A percentile compares a stretch with the other conserved stretches of the same genome.
Evolutionary conservation across 1,284 basidiomycete genomes (phyloP).

Genomic region (Ustilago hordei): DNA sequence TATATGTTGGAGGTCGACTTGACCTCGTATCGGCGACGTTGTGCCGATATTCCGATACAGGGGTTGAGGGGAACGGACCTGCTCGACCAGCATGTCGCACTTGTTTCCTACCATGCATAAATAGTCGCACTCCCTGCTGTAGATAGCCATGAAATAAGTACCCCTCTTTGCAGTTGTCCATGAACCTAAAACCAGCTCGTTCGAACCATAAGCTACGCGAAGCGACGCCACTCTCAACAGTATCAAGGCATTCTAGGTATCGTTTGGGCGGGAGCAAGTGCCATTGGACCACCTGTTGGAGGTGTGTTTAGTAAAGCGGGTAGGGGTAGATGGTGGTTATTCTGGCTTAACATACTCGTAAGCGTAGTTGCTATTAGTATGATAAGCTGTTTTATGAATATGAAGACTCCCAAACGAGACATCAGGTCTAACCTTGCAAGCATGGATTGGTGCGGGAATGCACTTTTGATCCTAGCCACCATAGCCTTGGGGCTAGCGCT

Average conservation of each 20-base stretch:
- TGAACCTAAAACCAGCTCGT: too few relatives aligned
- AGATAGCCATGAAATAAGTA: too few relatives aligned
- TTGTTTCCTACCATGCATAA: too few relatives aligned
- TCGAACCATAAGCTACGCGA: too few relatives aligned
- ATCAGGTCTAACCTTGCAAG: conserved; percentile 27
- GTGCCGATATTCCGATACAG: too few relatives aligned
- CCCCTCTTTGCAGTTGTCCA: too few relatives aligned
- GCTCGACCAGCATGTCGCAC: too few relatives aligned
- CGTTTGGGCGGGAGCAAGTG: conserved; percentile 49
- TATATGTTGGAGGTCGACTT: too few relatives aligned
- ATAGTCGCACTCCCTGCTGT: too few relatives aligned
- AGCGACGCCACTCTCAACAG: too few relatives aligned
- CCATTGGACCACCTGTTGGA: conserved; percentile 53
- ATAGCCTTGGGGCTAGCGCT: conserved; percentile 32
- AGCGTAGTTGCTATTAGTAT: conserved; percentile 40
- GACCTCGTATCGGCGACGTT: too few relatives aligned
- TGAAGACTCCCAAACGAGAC: conserved; percentile 37
- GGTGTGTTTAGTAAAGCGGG: conserved; percentile 31
- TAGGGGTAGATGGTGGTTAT: conserved; percentile 42
- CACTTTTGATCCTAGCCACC: conserved; percentile 26
- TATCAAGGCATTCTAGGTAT: conserved; percentile 58
- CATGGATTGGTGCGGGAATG: conserved; percentile 50
- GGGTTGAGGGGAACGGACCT: too few relatives aligned
- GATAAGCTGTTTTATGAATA: conserved; percentile 48
- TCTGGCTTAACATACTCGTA: conserved; percentile 54